Conservation (phyloP, 2,329 filamentous ascomycete genomes). For the Fusarium paranaense region DNA sequence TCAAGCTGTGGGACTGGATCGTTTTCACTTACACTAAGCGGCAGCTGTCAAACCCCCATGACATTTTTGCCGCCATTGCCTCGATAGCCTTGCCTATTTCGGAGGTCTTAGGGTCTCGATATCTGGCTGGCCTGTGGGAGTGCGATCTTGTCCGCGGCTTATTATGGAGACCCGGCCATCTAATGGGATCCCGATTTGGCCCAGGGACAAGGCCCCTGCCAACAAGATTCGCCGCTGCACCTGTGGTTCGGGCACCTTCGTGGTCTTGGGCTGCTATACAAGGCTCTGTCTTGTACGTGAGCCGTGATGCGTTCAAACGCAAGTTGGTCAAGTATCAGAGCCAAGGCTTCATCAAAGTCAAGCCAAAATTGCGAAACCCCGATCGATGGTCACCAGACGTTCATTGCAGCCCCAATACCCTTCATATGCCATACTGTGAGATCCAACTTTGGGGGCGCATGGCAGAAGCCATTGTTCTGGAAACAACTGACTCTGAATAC, state of each 20-base stretch:
- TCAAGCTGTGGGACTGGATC: slow-evolving; percentile 10
- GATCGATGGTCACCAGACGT: not conserved
- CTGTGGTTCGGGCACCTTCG: slow-evolving; percentile 14
- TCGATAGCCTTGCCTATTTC: slow-evolving; percentile 7
- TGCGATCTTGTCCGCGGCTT: slow-evolving; percentile 1
- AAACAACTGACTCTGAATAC: not conserved
- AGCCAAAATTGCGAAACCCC: not conserved
- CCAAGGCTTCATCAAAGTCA: not conserved
- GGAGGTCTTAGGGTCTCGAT: not conserved
- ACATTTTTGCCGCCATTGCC: slow-evolving; percentile 19
- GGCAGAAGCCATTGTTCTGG: not conserved
- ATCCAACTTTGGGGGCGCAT: slow-evolving; percentile 6
- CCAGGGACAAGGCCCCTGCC: slow-evolving; percentile 7
- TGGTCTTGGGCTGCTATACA: slow-evolving; percentile 27
- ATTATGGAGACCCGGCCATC: slow-evolving; percentile 11
- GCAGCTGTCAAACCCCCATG: slow-evolving; percentile 19
- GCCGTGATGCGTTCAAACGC: not conserved
- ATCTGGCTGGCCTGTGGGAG: slow-evolving; percentile 25
- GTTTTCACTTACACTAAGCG: slow-evolving; percentile 3
- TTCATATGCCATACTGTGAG: slow-evolving; percentile 22
- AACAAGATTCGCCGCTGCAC: not conserved
- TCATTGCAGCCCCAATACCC: not conserved
- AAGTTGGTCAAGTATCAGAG: not conserved
- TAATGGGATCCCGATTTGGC: not conserved
- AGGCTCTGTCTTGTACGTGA: not conserved